Base-by-base conservation (phyloP, 139 green algal species). In the Chlorella sp. region DNA sequence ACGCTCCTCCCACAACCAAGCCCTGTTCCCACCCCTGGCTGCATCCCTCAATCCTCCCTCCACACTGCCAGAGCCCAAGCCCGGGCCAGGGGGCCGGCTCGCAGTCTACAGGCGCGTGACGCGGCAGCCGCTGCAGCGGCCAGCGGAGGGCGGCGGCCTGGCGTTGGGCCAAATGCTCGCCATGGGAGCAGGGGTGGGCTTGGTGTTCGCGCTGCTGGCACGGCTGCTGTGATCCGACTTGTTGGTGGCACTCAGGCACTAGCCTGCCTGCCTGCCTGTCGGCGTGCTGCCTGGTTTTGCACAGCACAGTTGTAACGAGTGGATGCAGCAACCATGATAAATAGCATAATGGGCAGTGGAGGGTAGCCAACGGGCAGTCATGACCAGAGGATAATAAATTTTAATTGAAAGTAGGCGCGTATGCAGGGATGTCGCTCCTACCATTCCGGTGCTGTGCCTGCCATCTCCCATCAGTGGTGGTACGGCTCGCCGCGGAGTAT, bases 401-500 rank as follows among this genome's bases (percentile, higher is more conserved):
- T 38, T 38, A 73, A 38, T 32, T 73, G 30, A 26, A 26, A 16
- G 13, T 24, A 65, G 56, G 22, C 30, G 28, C 28, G 36, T 32
- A 65, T 65, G 56, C 56, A 65, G n/a, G n/a, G n/a, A n/a, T n/a
- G n/a, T n/a, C n/a, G n/a, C n/a, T n/a, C n/a, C n/a, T n/a, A n/a
- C n/a, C n/a, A n/a, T n/a, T n/a, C n/a, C n/a, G n/a, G n/a, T n/a
- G n/a, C n/a, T 11, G 68, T 22, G 34, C 69, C 3, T 75, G 69
- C 69, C 6, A 28, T 28, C 3, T 3, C 24, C 7, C 17, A 26
- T 95, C 85, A 97, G 75, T 97, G 94, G 79, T 97, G 94, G 75
- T 97, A 97, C 2, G 94, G 94, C 84, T 95, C 91, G 0, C 94
- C 94, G 20, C 86, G 80, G 8, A 97, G 77, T 65, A 97, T 97